Conservation (phyloP, 2,329 filamentous ascomycete genomes). For the Beauveria brongniartii region DNA sequence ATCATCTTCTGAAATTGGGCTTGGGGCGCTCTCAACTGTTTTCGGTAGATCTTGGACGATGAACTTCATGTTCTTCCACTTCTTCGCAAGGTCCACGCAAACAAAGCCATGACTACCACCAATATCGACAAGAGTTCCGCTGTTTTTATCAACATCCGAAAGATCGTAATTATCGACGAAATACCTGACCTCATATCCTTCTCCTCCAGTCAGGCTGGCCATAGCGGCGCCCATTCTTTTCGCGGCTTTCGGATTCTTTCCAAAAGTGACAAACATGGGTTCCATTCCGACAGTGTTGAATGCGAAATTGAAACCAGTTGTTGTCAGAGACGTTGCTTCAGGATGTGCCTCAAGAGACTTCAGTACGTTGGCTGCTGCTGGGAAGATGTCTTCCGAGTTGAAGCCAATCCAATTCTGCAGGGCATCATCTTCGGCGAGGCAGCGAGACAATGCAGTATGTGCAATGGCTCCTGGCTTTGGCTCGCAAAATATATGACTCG, state of each 20-base stretch:
- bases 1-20: constrained; percentile 30
- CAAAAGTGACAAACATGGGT: constrained; percentile 46
- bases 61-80: constrained; percentile 43
- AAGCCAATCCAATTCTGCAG: constrained; percentile 48
- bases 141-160: constrained; percentile 32
- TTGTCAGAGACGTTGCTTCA: constrained; percentile 38
- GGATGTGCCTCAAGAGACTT: constrained; percentile 36
- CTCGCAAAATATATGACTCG: constrained; percentile 47
- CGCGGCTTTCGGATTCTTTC: constrained; percentile 38
- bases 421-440: constrained; percentile 38
- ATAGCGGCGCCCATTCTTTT: constrained; percentile 47
- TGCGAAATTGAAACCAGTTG: constrained; percentile 43
- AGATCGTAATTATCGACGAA: constrained; percentile 49
- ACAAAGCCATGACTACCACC: constrained; percentile 52
- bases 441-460: constrained; percentile 46
- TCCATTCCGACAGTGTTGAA: constrained; percentile 42
- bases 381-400: constrained; percentile 45
- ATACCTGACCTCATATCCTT: constrained; percentile 47
- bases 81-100: constrained; percentile 44
- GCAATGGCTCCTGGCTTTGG: constrained; percentile 40
- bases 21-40: constrained; percentile 39
- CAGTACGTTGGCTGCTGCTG: constrained; percentile 38
- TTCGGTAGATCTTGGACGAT: constrained; percentile 47
- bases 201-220: constrained; percentile 44
- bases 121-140: constrained; percentile 47